Percentiles rank a stretch among this genome's conserved stretches.
These are phyloP conservation scores for Nymphaea thermarum DNA, from an alignment of 164 flowering plant species.

Conservation along the genomic window DNA sequence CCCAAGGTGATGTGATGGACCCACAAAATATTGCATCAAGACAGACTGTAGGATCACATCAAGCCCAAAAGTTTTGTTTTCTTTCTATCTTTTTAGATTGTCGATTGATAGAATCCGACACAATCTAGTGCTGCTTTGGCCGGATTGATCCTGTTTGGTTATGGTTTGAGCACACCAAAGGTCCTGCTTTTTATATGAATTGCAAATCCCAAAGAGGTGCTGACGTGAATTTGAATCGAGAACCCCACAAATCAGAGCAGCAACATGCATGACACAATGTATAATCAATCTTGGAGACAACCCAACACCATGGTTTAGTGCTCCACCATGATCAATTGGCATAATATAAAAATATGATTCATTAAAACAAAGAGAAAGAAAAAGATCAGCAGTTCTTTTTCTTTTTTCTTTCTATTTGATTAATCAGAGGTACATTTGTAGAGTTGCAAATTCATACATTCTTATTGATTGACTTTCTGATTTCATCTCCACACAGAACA, in stretches of 20 bases:
- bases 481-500: neutral
- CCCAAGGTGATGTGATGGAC: neutral
- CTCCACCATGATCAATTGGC: neutral
- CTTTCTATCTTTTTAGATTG: no score
- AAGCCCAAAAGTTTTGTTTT: neutral
- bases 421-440: neutral
- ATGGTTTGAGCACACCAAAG: no score
- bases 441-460: neutral
- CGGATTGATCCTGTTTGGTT: no score
- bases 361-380: neutral
- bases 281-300: neutral
- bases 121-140: no score
- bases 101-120: no score
- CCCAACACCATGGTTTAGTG: neutral
- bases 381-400: no score
- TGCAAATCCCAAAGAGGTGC: no score
- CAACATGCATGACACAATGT: no score
- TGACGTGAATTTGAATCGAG: no score
- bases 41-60: neutral
- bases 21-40: neutral
- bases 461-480: neutral
- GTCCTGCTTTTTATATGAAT: no score
- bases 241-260: no score
- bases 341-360: neutral
- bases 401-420: neutral